phyloP scores from a whole-genome alignment of 352 stramenopile species.

The Saprolegnia parasitica region DNA sequence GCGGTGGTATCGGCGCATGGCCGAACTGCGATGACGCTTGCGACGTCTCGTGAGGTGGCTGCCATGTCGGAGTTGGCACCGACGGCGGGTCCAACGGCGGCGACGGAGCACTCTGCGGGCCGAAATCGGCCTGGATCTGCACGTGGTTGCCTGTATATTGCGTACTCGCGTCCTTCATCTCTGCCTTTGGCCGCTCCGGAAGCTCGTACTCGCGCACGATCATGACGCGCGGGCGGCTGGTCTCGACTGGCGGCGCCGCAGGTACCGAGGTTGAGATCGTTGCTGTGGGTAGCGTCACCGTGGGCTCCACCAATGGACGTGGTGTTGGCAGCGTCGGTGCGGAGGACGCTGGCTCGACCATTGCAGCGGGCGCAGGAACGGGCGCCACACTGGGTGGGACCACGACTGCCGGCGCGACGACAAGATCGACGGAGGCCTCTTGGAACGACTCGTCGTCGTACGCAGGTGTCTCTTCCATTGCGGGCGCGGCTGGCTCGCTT shows the following conservation, averaged over 20 bases:
- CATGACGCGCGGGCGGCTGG: constrained; percentile 32
- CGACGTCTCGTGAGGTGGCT: constrained; percentile 9
- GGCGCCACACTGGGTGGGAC: neutral
- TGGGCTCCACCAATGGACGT: no score
- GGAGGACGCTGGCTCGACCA: neutral
- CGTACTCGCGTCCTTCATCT: constrained; percentile 62
- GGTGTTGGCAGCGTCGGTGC: neutral
- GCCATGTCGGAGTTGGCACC: constrained; percentile 9
- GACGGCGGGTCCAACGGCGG: neutral
- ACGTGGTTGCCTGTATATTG: constrained; percentile 75
- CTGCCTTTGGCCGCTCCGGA: constrained; percentile 22
- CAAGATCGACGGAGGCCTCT: neutral
- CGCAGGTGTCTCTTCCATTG: neutral
- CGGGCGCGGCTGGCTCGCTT: neutral
- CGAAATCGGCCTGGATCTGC: constrained; percentile 57
- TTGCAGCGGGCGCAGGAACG: neutral
- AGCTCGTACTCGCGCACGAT: constrained; percentile 55
- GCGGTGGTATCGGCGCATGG: neutral
- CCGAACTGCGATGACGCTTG: neutral
- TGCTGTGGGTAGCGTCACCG: neutral
- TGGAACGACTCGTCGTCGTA: constrained; percentile 3
- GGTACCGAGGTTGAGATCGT: neutral
- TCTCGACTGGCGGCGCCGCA: neutral
- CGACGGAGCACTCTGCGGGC: constrained; percentile 29
- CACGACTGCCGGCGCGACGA: neutral